Base-by-base conservation (phyloP, 1,139 yeast genomes). In the Candida pseudoviswanathii region DNA sequence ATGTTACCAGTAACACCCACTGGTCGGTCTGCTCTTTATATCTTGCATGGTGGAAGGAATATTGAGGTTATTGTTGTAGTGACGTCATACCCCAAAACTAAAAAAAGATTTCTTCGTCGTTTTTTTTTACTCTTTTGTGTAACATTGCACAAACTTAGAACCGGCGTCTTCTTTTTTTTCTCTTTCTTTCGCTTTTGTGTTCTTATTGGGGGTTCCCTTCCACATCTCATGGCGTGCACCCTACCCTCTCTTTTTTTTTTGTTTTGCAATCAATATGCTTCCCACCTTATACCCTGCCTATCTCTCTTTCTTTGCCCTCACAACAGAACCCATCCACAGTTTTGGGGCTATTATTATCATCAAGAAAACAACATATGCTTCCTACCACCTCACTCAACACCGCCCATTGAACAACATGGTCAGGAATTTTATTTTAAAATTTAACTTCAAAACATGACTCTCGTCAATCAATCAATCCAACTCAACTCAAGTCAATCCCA, bases 361-460 rank as follows among this genome's bases (percentile, higher is more conserved):
- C 16, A 16, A 16, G 16, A 16, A 16, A 16, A 16, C 16, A 16
- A 16, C 16, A 16, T 27, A 27, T 27, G 30, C 30, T 27, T 8
- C 9, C 30, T 27, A 6, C 30, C 30, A 27, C 30, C 30, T 27
- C 30, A 27, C 6, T 27, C 6, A 5, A 27, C 30, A 27, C 9
- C 6, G 8, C 6, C 30, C 6, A 27, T 27, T 8, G 9, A 5
- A 27, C 30, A 27, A 27, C 9, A 8, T 27, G 30, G 9, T 27
- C 30, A 27, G 37, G 37, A 33, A 33, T 33, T 33, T 33, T 33
- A 33, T 4, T 33, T n/a, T 33, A 33, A 33, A 33, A 33, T 33
- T 33, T 33, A 33, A 33, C 37, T 33, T 33, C 37, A 33, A 33
- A 33, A 33, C 37, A 33, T 33, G 37, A 16, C 37, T 21, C 37